Conservation (phyloP, 2,329 filamentous ascomycete genomes). For the Cylindrodendrum hubeiense region DNA sequence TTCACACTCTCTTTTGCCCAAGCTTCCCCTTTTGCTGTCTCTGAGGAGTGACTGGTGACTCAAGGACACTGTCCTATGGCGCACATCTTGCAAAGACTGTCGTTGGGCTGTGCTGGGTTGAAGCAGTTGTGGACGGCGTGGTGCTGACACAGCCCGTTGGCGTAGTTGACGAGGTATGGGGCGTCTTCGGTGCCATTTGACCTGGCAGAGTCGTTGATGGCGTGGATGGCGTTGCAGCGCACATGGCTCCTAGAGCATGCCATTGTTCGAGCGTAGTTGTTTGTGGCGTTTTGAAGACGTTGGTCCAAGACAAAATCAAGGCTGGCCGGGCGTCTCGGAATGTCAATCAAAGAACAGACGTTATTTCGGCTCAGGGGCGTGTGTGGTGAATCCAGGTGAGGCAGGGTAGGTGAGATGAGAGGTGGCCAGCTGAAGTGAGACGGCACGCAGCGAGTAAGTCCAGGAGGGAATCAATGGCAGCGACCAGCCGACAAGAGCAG, state of each 20-base stretch:
- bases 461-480: slow-evolving; percentile 4
- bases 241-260: slow-evolving; percentile 3
- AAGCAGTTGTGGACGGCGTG: slow-evolving; percentile 40
- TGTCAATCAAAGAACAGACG: not conserved
- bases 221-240: not conserved
- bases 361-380: not conserved
- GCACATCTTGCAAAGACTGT: slow-evolving; percentile 42
- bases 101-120: slow-evolving; percentile 32
- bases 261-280: slow-evolving; percentile 14
- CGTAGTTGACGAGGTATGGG: slow-evolving; percentile 33
- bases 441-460: not conserved
- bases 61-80: slow-evolving; percentile 39
- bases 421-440: slow-evolving; percentile 1
- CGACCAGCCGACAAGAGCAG: not conserved
- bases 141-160: slow-evolving; percentile 41
- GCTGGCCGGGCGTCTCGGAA: not conserved
- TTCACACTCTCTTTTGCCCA: not conserved
- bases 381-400: not conserved
- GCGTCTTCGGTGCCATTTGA: slow-evolving; percentile 8
- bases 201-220: slow-evolving; percentile 4
- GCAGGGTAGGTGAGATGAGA: not conserved
- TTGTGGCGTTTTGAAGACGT: not conserved
- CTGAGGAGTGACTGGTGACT: not conserved
- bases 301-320: not conserved
- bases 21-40: not conserved